phyloP scores from a whole-genome alignment of 2,329 filamentous ascomycete genomes.

The Aspergillus ochraceus region DNA sequence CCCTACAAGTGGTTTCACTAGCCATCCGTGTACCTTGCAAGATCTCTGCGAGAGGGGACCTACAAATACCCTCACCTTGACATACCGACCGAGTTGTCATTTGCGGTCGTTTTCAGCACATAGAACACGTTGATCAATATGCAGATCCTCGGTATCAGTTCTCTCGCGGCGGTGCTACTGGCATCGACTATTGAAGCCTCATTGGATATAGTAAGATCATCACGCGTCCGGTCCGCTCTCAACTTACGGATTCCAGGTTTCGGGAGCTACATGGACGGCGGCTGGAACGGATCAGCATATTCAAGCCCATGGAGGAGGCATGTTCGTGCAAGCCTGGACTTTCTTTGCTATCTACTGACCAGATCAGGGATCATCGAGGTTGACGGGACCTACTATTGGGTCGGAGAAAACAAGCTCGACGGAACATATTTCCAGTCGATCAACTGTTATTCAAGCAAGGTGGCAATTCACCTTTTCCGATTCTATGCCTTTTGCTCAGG shows the following conservation, averaged over 20 bases:
- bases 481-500: too few species aligned
- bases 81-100: background rate
- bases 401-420: conserved; percentile 69
- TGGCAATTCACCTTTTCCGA: background rate
- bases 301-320: conserved; percentile 66
- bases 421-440: conserved; percentile 63
- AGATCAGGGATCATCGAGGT: conserved; percentile 53
- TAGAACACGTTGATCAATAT: background rate
- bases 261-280: conserved; percentile 51
- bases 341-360: background rate
- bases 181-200: background rate
- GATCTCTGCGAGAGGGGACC: too few species aligned
- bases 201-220: background rate
- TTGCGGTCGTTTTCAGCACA: background rate
- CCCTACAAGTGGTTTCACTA: background rate
- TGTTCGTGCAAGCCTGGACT: background rate
- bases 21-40: too few species aligned
- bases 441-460: conserved; percentile 65
- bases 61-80: background rate
- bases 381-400: conserved; percentile 62
- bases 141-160: background rate
- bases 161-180: background rate
- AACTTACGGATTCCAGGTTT: conserved; percentile 25
- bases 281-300: conserved; percentile 54
- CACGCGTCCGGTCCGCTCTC: background rate